Conservation (phyloP, 2,329 filamentous ascomycete genomes). For the Scedosporium apiospermum region DNA sequence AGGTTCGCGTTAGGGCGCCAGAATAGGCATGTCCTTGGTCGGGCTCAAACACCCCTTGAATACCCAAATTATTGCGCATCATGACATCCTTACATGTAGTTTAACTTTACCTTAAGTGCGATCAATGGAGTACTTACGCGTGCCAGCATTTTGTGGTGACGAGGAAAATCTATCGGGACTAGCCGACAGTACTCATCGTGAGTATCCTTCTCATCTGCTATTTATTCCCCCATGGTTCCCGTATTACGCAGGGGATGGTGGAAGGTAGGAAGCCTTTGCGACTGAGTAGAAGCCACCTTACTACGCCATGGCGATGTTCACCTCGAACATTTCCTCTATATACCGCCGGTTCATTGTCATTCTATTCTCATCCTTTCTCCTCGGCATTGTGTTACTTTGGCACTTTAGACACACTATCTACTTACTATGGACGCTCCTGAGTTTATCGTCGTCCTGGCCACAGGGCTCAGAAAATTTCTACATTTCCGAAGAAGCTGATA, state of each 20-base stretch:
- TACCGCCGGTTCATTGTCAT: neutral
- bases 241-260: neutral
- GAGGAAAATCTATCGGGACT: neutral
- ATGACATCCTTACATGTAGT: neutral
- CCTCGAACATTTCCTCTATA: neutral
- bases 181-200: neutral
- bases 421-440: neutral
- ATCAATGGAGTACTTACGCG: neutral
- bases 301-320: neutral
- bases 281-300: neutral
- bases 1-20: neutral
- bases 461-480: conserved; percentile 16
- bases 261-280: neutral
- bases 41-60: neutral
- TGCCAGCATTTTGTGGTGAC: neutral
- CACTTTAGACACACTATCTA: neutral
- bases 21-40: neutral
- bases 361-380: neutral
- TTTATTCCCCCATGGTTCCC: too few species aligned
- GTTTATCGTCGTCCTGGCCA: conserved; percentile 11
- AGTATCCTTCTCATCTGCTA: neutral
- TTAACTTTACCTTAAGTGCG: neutral
- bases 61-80: neutral
- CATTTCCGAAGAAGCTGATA: conserved; percentile 17
- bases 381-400: neutral